A percentile compares a stretch with the other conserved stretches of the same genome.
These are phyloP conservation scores for Rauvolfia tetraphylla DNA, from an alignment of 257 asterid species.

Conservation along the genomic window DNA sequence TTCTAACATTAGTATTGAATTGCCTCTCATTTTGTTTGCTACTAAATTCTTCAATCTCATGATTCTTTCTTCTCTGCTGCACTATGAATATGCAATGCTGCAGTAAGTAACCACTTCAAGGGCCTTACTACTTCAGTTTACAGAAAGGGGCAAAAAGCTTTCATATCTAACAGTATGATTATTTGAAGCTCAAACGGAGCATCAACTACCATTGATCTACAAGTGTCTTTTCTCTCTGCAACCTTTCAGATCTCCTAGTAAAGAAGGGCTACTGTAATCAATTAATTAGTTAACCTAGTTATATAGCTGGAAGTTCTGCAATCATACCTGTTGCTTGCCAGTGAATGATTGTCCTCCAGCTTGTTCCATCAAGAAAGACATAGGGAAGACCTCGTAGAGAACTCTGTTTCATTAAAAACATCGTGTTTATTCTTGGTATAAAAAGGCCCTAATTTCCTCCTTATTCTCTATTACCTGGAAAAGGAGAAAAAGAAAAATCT, in stretches of 20 bases:
- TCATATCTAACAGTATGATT: no score
- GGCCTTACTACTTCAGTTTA: background rate
- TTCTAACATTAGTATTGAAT: no score
- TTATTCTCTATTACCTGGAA: background rate
- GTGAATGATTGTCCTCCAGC: conserved; percentile 98
- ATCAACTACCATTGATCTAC: no score
- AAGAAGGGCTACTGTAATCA: no score
- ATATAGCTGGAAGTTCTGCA: background rate
- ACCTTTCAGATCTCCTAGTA: no score
- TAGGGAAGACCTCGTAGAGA: conserved; percentile 94
- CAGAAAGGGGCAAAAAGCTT: background rate
- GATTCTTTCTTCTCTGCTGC: no score
- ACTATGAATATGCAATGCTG: no score
- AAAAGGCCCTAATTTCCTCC: background rate
- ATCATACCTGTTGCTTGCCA: conserved; percentile 70
- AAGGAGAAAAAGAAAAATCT: background rate
- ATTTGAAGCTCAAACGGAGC: no score
- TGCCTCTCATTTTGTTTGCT: background rate
- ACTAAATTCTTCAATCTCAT: no score
- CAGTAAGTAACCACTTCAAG: no score
- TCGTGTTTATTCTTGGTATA: background rate
- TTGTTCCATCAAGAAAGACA: conserved; percentile 96
- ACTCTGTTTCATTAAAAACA: conserved; percentile 50
- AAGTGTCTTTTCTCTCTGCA: no score
- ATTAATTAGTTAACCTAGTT: background rate